Base-by-base conservation (phyloP, 805 yeast genomes). In the Metschnikowia kunwiensis region DNA sequence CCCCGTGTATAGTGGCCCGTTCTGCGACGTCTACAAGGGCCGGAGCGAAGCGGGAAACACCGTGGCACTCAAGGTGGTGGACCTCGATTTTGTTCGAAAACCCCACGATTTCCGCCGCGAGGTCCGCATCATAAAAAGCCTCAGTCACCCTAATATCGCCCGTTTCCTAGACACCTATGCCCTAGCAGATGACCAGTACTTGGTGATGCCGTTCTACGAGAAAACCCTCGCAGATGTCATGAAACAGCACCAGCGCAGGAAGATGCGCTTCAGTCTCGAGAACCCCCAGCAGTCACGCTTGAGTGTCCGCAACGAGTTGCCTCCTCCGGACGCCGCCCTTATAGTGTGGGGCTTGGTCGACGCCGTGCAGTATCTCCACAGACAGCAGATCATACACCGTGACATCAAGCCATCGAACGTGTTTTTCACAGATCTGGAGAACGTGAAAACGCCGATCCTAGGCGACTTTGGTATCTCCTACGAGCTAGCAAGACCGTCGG, bases 381-480 rank as follows among this genome's bases (percentile, higher is more conserved):
- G 34, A 9, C 46, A 53, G 8, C 60, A 62, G 1, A 53, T 68
- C 5, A 65, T 68, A 11, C 74, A 68, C 43, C 55, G 74, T 13
- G 74, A 68, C 43, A 46, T 68, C 34, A 68, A 68, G 43, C 70
- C 70, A 1, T 39, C 60, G 18, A 68, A 68, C 36, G 51, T 65
- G 15, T 52, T 61, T 29, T 57, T 65, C 40, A 34, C 20, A 17
- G 32, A 28, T 7, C 44, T 63, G 19, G 39, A 49, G 27, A 19
- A 40, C 22, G 26, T 50, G 15, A 33, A 55, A 32, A 41, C 42
- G 10, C 67, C 70, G 1, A 54, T 65, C 4, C 44, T 82, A 1
- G 75, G 78, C 11, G 94, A 86, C 51, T 81, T 82, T 58, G 93
- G 94, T 5, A 72, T 78, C 11, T 49, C 63, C 14, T 65, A 63